Percentiles rank a stretch among this genome's conserved stretches.
Conservation (phyloP, 305 asterid genomes). For the Stenogyne calaminthoides region DNA sequence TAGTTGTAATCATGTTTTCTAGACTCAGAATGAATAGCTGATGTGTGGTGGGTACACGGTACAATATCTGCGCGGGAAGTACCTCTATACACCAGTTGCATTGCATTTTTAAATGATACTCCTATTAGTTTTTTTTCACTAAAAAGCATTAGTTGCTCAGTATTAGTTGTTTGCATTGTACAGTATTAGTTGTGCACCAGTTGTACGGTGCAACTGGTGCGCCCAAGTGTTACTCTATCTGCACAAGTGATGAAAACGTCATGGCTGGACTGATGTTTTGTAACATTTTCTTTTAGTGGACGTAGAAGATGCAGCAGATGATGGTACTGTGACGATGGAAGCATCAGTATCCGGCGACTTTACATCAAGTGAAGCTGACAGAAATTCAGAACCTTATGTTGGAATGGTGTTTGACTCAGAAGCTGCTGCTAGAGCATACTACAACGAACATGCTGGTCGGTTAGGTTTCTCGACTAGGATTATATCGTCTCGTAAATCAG, state of each 20-base stretch:
- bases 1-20: slow-evolving; percentile 3
- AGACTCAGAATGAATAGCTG: slow-evolving; percentile 17
- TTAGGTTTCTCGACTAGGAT: slow-evolving; percentile 58
- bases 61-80: no score
- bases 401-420: slow-evolving; percentile 72
- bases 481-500: slow-evolving; percentile 71
- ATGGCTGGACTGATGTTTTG: slow-evolving; percentile 21
- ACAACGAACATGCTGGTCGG: slow-evolving; percentile 60
- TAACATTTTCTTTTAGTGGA: slow-evolving; percentile 48
- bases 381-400: slow-evolving; percentile 57
- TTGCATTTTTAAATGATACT: no score
- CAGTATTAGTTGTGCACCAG: no score
- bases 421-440: slow-evolving; percentile 66
- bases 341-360: slow-evolving; percentile 43
- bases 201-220: no score
- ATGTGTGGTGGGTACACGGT: not conserved
- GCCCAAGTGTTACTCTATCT: no score
- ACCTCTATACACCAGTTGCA: no score
- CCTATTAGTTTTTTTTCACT: no score
- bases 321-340: slow-evolving; percentile 42
- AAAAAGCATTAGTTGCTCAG: no score
- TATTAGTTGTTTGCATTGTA: no score
- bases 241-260: no score
- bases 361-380: slow-evolving; percentile 37
- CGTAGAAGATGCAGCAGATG: slow-evolving; percentile 43